phyloP scores from a whole-genome alignment of 805 yeast species.

The Zygosaccharomyces bailii region DNA sequence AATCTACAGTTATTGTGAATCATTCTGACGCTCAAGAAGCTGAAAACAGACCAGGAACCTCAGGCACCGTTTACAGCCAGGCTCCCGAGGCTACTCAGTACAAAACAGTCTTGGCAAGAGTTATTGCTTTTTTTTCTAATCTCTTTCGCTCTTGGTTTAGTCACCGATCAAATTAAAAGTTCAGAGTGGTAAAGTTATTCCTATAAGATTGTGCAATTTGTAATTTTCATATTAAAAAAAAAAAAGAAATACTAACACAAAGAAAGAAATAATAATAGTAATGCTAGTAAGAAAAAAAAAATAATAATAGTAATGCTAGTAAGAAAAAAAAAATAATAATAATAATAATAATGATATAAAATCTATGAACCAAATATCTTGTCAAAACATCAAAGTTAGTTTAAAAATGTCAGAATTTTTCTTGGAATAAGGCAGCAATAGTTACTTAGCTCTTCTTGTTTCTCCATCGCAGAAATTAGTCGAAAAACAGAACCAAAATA shows the following conservation, averaged over 20 bases:
- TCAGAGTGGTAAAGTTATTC: not conserved
- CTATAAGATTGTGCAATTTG: not conserved
- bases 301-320: not conserved
- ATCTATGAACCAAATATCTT: not conserved
- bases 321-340: not conserved
- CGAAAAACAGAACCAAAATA: not conserved
- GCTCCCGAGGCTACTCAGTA: conserved; percentile 19
- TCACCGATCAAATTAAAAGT: not conserved
- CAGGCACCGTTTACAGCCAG: conserved; percentile 14
- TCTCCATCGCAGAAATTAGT: not conserved
- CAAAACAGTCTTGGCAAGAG: conserved; percentile 19
- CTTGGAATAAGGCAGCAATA: conserved; percentile 10
- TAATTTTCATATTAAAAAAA: not conserved
- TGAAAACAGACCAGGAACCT: conserved; percentile 13
- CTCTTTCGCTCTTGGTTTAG: conserved; percentile 23
- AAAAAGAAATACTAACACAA: conserved; percentile 13
- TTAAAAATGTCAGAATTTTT: conserved; percentile 2
- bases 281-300: not conserved
- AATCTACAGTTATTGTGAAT: conserved; percentile 15
- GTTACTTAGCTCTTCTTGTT: not conserved
- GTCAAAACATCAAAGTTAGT: not conserved
- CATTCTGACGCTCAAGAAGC: conserved; percentile 21
- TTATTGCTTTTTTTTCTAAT: conserved; percentile 21
- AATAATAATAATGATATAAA: no score
- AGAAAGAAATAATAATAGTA: not conserved